Evolutionary conservation across 495 filamentous ascomycete genomes (phyloP), one percentile per base, ranked within the genome.

Genomic region (Stereocaulon alpinum): DNA sequence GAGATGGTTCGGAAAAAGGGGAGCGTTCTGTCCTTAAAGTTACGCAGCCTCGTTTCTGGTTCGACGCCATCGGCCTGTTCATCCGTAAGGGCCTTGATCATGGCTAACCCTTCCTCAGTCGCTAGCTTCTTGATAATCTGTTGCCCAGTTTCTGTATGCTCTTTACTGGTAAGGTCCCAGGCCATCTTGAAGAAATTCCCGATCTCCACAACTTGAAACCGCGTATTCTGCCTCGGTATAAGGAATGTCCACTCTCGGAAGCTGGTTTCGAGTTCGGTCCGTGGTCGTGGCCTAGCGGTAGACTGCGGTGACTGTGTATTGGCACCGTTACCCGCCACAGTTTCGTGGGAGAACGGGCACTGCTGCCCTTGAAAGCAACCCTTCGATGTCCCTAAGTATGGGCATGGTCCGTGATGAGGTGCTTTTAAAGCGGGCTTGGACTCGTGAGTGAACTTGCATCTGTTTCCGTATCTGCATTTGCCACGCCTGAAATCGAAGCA

Each of bases 1-100:
- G 80, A 72, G 48, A 86, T 72, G 18, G 71, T 74, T 54, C 69
- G 65, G 42, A 82, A 68, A 59, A 86, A 82, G 6, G 80, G 77
- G 34, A 82, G 65, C 7, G 77, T 67, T 64, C 71, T 63, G 18
- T 64, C 67, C 47, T 43, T 60, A 63, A 76, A 75, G n/a, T 71
- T 49, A 53, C 40, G 22, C 32, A 61, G 43, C 44, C 65, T 71
- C 42, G 61, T 61, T 52, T 65, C 58, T 49, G 48, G 51, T 53
- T 57, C n/a, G 59, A 62, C n/a, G 22, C 54, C 43, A 43, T 67
- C 63, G 18, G 56, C 49, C 50, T 59, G 24, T 47, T 60, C 49
- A 40, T 70, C 68, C 42, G 63, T 63, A 18, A 74, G 65, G 59
- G 58, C 41, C 57, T 63, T 63, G 52, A 66, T 58, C 45, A 63